Evolutionary conservation across 1,139 yeast species (phyloP).

Genomic region (Pichia sp.): DNA sequence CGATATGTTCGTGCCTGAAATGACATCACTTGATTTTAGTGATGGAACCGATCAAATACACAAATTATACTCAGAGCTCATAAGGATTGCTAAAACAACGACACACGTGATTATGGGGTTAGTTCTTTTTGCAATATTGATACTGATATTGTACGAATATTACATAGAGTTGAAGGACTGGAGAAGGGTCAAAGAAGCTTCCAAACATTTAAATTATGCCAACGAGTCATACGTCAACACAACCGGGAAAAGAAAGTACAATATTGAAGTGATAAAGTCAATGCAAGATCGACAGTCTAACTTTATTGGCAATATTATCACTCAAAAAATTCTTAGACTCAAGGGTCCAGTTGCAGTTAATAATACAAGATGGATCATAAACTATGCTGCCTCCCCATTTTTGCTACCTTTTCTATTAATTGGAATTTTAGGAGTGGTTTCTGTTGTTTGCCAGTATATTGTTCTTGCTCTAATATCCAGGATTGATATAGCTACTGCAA

Average conservation of each 20-base stretch:
- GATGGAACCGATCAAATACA: constrained; percentile 34
- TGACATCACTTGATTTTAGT: constrained; percentile 21
- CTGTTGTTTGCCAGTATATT: constrained; percentile 45
- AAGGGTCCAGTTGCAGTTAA: constrained; percentile 19
- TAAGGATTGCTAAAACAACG: constrained; percentile 32
- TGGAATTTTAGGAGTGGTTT: constrained; percentile 45
- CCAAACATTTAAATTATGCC: constrained; percentile 19
- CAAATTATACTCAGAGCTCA: constrained; percentile 33
- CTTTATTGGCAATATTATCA: constrained; percentile 16
- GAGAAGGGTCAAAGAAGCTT: constrained; percentile 38
- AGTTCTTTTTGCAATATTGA: constrained; percentile 38
- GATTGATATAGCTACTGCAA: constrained; percentile 3
- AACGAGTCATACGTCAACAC: constrained; percentile 14
- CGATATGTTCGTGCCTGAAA: constrained; percentile 25
- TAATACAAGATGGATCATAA: constrained; percentile 43
- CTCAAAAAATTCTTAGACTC: constrained; percentile 11
- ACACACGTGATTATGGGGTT: constrained; percentile 39
- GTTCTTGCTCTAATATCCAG: constrained; percentile 31
- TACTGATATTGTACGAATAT: constrained; percentile 36
- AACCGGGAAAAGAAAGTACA: constrained; percentile 16
- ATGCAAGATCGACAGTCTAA: constrained; percentile 30
- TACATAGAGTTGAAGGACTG: constrained; percentile 47
- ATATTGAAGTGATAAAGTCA: constrained; percentile 25
- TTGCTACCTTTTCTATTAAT: constrained; percentile 43
- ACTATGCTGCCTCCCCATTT: constrained; percentile 46